These are phyloP conservation scores for Arxiozyma slooffiae DNA, from an alignment of 1,139 yeast species.

Conservation along the genomic window DNA sequence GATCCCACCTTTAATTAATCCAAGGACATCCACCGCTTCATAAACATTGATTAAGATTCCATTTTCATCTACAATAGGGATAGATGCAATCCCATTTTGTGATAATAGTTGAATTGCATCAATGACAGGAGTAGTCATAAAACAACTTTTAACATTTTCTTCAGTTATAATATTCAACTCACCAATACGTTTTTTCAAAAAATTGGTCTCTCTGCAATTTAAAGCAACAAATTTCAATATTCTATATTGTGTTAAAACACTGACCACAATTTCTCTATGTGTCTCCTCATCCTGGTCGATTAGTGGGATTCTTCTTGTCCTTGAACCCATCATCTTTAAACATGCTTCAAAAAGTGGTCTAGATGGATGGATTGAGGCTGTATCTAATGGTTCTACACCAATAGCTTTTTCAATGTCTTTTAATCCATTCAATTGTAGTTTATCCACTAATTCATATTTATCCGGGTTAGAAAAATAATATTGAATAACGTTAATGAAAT, in stretches of 20 bases:
- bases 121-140: slow-evolving; percentile 86
- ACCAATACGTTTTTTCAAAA: slow-evolving; percentile 65
- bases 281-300: slow-evolving; percentile 92
- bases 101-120: slow-evolving; percentile 83
- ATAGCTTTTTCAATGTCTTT: slow-evolving; percentile 79
- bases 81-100: slow-evolving; percentile 72
- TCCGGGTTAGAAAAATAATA: slow-evolving; percentile 88
- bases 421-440: slow-evolving; percentile 73
- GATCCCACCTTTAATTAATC: slow-evolving; percentile 88
- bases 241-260: slow-evolving; percentile 93
- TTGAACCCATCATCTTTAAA: slow-evolving; percentile 77
- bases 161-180: slow-evolving; percentile 58
- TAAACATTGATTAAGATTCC: slow-evolving; percentile 78
- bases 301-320: slow-evolving; percentile 88
- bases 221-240: slow-evolving; percentile 90
- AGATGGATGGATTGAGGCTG: slow-evolving; percentile 84
- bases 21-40: slow-evolving; percentile 91
- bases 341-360: slow-evolving; percentile 89
- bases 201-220: slow-evolving; percentile 90
- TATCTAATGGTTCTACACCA: slow-evolving; percentile 83
- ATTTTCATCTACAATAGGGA: slow-evolving; percentile 79
- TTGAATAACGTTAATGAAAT: slow-evolving; percentile 90
- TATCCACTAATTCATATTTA: slow-evolving; percentile 80
- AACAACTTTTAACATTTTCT: slow-evolving; percentile 61
- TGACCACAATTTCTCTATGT: slow-evolving; percentile 85